These are phyloP conservation scores for Pecoramyces ruminantium DNA, from an alignment of 192 early-diverging fungal species.

Conservation along the genomic window DNA sequence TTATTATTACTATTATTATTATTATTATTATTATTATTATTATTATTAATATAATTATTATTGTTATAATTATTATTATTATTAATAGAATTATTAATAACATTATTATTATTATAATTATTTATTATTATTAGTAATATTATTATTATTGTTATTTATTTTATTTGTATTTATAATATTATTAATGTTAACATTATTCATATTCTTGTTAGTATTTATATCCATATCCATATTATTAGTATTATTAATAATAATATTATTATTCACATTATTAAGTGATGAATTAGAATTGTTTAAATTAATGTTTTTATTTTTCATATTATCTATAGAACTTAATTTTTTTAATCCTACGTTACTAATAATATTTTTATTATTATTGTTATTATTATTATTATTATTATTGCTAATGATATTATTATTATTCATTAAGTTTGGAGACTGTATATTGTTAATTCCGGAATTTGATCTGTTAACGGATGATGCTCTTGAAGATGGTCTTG, in stretches of 20 bases:
- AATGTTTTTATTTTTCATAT: neutral
- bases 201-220: no score
- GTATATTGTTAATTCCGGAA: neutral
- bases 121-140: neutral
- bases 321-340: neutral
- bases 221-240: no score
- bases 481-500: neutral
- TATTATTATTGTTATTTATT: neutral
- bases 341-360: neutral
- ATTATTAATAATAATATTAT: no score
- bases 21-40: neutral
- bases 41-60: neutral
- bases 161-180: neutral
- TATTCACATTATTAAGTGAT: no score
- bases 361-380: neutral
- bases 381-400: no score
- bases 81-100: no score
- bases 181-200: no score
- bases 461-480: neutral
- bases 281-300: no score
- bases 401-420: no score
- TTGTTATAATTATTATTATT: neutral
- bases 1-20: neutral
- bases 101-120: neutral
- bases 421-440: no score